Evolutionary conservation across 768 basidiomycete genomes (phyloP).

Genomic region (Boletus rubropictus): DNA sequence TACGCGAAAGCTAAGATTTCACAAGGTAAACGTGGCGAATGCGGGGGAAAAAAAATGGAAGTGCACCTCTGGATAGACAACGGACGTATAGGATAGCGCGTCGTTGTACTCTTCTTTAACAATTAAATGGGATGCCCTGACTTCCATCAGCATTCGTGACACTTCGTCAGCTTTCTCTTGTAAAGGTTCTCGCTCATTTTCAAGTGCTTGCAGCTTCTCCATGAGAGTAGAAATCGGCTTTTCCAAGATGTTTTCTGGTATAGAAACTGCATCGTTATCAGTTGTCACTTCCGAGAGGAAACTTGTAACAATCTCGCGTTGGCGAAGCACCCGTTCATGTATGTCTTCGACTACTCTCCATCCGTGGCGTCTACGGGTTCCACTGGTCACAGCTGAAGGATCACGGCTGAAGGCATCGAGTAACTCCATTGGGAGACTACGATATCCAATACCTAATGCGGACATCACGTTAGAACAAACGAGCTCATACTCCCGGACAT

Average conservation of each 20-base stretch:
- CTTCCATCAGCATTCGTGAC: conserved; percentile 41
- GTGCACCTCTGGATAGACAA: conserved; percentile 70
- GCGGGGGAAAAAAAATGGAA: background rate
- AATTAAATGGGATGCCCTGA: conserved; percentile 47
- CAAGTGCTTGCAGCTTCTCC: conserved; percentile 45
- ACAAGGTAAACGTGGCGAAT: conserved; percentile 2
- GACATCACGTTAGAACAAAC: conserved; percentile 49
- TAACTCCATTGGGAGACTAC: conserved; percentile 55
- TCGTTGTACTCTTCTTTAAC: conserved; percentile 65
- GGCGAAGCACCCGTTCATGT: conserved; percentile 52
- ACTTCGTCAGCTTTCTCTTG: conserved; percentile 45
- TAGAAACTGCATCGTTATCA: conserved; percentile 1
- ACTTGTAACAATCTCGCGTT: conserved; percentile 48
- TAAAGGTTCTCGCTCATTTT: conserved; percentile 42
- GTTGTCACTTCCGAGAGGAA: conserved; percentile 34
- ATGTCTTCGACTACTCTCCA: conserved; percentile 79
- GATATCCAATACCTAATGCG: conserved; percentile 43
- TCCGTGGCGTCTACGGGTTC: conserved; percentile 53
- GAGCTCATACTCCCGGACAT: conserved; percentile 60
- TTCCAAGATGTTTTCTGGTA: conserved; percentile 43
- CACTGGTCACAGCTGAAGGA: conserved; percentile 66
- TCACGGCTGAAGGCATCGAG: conserved; percentile 73
- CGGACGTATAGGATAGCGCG: conserved; percentile 62
- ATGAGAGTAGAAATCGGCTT: conserved; percentile 49
- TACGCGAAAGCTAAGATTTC: conserved; percentile 52